Base-by-base conservation (phyloP, 139 green algal genomes). In the Auxenochlorella pyrenoidosa region DNA sequence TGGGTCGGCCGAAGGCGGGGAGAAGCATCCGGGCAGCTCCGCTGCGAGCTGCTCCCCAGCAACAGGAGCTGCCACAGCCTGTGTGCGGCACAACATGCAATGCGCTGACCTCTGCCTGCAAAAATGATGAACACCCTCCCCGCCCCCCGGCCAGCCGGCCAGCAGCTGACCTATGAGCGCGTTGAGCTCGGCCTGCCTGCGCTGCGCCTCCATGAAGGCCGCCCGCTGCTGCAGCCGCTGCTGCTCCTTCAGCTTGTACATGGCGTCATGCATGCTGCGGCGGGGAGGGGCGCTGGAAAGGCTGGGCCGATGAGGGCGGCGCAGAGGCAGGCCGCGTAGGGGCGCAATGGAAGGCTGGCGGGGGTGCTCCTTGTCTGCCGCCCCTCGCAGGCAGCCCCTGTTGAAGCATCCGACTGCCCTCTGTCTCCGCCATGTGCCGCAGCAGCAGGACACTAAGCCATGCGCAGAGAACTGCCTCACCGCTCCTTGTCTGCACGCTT, bases 111-210 rank as follows among this genome's bases (percentile, higher is more conserved):
- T 15, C 5, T 36, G 30, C 28, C 28, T 71, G 24, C 34, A n/a
- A 76, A 34, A n/a, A n/a, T n/a, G n/a, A n/a, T n/a, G n/a, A n/a
- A n/a, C n/a, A n/a, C n/a, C n/a, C n/a, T n/a, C n/a, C n/a, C n/a
- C n/a, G n/a, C 15, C 54, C 16, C 15, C 54, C 16, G 18, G 15
- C 16, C 15, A 24, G 22, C 12, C 75, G n/a, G 41, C n/a, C n/a
- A n/a, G n/a, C n/a, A n/a, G n/a, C 79, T 54, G 59, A 85, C 80
- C 80, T 19, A 85, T 34, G 28, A 66, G 75, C 12, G 80, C 80
- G 63, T 85, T 85, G 30, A 85, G 80, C 80, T 85, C 78, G 12
- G 78, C 78, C 78, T 83, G 78, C 13, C 78, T 60, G 40, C 80
- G 80, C 60, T 85, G 80, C 80, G 43, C 40, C 80, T 75, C 80